Conservation (phyloP, 805 yeast species). For the Hanseniaspora valbyensis region DNA sequence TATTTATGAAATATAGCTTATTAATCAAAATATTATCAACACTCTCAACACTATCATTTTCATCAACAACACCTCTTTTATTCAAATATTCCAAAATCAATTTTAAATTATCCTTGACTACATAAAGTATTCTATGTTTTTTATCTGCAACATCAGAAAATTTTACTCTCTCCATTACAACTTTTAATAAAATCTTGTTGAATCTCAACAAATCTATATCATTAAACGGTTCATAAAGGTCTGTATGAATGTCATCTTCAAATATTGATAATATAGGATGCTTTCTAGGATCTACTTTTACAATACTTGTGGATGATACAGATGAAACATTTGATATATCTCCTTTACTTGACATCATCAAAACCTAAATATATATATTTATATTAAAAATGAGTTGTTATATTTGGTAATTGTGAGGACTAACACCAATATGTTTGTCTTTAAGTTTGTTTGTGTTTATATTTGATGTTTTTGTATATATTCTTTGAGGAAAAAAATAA, state of each 20-base stretch:
- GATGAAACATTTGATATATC: not conserved
- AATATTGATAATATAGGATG: constrained; percentile 15
- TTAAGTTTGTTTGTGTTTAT: too few species aligned
- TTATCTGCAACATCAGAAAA: not conserved
- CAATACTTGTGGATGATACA: not conserved
- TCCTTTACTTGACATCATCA: not conserved
- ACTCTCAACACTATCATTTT: not conserved
- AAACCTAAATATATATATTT: too few species aligned
- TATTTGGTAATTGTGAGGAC: too few species aligned
- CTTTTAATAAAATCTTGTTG: not conserved
- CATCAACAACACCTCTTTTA: not conserved
- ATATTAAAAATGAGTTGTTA: too few species aligned
- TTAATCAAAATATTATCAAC: not conserved
- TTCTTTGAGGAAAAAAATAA: too few species aligned
- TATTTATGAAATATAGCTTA: constrained; percentile 9
- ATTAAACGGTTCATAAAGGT: constrained; percentile 1
- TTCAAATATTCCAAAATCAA: constrained; percentile 1
- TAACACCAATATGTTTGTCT: too few species aligned
- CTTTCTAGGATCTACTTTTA: constrained; percentile 1
- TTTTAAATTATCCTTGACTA: not conserved
- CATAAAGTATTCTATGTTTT: not conserved
- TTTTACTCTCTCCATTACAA: not conserved
- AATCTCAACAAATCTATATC: constrained; percentile 11
- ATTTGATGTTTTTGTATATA: too few species aligned
- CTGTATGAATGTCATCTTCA: constrained; percentile 9